Base-by-base conservation (phyloP, 495 filamentous ascomycete species). In the Aspergillus coremiiformis region DNA sequence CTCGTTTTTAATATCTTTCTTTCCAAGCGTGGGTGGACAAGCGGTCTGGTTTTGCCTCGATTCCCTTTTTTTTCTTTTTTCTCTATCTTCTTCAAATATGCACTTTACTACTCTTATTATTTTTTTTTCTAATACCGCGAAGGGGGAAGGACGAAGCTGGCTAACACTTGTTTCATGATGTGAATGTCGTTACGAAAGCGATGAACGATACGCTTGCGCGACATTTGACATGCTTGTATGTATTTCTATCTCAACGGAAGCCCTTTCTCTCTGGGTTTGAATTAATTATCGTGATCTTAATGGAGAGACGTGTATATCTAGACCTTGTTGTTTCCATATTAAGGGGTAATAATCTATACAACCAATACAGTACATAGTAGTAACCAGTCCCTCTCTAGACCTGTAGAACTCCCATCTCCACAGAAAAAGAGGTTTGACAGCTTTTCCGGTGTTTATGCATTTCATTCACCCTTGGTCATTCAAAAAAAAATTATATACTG, bases 1-100 rank as follows among this genome's bases (percentile, higher is more conserved):
- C 41, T 24, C 41, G 9, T 41, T 50, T 50, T 48, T 47, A 44
- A 15, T 49, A 17, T 57, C 46, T 46, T 49, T 52, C 59, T 51
- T 58, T 57, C 56, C 24, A 53, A 55, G 41, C 59, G 52, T 65
- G 56, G 47, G 49, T 58, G 50, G 54, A 39, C 52, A 43, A 54
- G 49, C 54, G 49, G 45, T 59, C 27, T 49, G 20, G 22, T 14
- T 55, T 44, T 51, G 21, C 26, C n/a, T 17, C 5, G 32, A 41
- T 32, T 51, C 39, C 42, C 33, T 52, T 17, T 37, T n/a, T n/a
- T 32, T 51, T 33, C 42, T 27, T 52, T 17, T 37, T n/a, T n/a
- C n/a, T n/a, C n/a, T n/a, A n/a, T n/a, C 15, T 20, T 48, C 37
- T 45, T 57, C 45, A 24, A 29, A 20, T 26, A 24, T 10, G 39